A percentile compares a stretch with the other conserved stretches of the same genome.
Evolutionary conservation across 2,329 filamentous ascomycete species (phyloP).

Genomic region (Colletotrichum cordylinicola): DNA sequence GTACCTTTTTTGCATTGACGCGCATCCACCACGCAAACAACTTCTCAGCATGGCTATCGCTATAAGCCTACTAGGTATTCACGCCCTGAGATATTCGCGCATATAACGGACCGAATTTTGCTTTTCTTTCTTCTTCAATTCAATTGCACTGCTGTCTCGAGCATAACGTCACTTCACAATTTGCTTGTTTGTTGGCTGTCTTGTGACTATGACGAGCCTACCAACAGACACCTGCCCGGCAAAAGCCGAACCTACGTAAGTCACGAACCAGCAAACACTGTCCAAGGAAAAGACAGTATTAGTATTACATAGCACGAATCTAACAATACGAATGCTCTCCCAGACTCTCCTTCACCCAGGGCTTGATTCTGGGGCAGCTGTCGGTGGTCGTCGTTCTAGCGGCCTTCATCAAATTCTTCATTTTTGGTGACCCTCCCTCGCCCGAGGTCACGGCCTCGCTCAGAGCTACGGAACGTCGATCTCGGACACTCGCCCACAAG

Average conservation of each 20-base stretch:
- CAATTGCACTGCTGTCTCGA: background rate
- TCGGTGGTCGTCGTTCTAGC: slow-evolving; percentile 90
- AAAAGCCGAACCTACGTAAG: slow-evolving; percentile 30
- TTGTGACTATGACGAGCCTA: slow-evolving; percentile 6
- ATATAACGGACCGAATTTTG: background rate
- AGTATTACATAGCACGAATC: background rate
- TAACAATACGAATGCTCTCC: background rate
- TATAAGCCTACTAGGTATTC: background rate
- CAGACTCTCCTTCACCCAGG: slow-evolving; percentile 90
- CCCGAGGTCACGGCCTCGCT: slow-evolving; percentile 80
- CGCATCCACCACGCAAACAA: background rate
- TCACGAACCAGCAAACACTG: background rate
- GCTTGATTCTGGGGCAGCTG: slow-evolving; percentile 90
- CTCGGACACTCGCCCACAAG: slow-evolving; percentile 77
- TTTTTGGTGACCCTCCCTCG: slow-evolving; percentile 92
- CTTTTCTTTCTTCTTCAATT: background rate
- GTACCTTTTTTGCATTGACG: background rate
- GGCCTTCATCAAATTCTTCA: slow-evolving; percentile 99
- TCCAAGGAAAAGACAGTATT: background rate
- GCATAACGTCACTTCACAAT: background rate
- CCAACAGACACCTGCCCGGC: slow-evolving; percentile 35
- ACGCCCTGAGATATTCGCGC: background rate
- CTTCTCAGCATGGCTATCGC: background rate
- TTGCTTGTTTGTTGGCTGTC: background rate
- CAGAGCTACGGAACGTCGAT: slow-evolving; percentile 76